Conservation (phyloP, 2,329 filamentous ascomycete genomes). For the Pseudonectria buxi region DNA sequence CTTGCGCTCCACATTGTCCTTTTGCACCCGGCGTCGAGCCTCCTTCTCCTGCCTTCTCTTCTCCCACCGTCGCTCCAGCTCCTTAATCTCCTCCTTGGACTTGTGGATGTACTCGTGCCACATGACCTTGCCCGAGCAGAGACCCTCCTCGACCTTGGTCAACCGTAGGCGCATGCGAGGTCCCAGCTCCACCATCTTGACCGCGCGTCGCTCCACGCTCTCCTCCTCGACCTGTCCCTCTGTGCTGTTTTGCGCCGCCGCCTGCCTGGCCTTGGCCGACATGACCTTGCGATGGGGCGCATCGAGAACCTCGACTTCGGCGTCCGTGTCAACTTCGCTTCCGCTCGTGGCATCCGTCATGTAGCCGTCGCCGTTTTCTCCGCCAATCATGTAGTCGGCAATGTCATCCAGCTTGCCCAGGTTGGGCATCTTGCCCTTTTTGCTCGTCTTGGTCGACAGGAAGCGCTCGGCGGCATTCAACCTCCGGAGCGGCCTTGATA, state of each 20-base stretch:
- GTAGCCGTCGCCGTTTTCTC: conserved; percentile 68
- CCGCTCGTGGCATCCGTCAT: conserved; percentile 80
- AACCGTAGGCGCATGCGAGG: conserved; percentile 82
- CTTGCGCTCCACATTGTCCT: conserved; percentile 86
- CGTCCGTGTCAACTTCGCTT: conserved; percentile 88
- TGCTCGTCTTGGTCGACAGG: conserved; percentile 50
- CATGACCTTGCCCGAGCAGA: conserved; percentile 86
- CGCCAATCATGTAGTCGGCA: conserved; percentile 87
- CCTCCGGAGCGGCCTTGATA: conserved; percentile 76
- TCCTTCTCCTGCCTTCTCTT: conserved; percentile 74
- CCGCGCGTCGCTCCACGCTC: conserved; percentile 73
- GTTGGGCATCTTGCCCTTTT: conserved; percentile 72
- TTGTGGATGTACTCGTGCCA: conserved; percentile 97
- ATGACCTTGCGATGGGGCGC: conserved; percentile 56
- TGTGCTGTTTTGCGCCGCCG: conserved; percentile 31
- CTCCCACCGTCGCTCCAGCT: conserved; percentile 79
- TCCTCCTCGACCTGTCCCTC: conserved; percentile 43
- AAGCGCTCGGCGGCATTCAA: conserved; percentile 82
- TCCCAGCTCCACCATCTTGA: conserved; percentile 88
- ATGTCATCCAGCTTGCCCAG: conserved; percentile 88
- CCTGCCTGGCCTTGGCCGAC: conserved; percentile 42
- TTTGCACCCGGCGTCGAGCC: conserved; percentile 71
- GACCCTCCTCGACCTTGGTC: conserved; percentile 92
- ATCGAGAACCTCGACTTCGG: conserved; percentile 81
- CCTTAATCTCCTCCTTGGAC: conserved; percentile 66